Conservation (phyloP, 2,329 filamentous ascomycete species). For the Stemphylium beticola region DNA sequence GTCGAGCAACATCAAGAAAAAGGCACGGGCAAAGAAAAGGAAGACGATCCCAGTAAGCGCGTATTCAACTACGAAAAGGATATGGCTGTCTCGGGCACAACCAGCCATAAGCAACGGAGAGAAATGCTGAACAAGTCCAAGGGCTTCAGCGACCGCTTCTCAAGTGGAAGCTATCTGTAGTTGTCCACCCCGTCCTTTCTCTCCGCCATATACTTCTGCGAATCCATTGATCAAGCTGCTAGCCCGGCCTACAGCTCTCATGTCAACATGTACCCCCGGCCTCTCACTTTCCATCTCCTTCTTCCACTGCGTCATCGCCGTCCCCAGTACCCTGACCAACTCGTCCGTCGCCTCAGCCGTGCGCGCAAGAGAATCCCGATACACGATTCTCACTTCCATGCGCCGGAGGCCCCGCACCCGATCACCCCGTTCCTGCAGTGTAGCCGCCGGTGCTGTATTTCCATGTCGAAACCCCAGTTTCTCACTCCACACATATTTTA, state of each 20-base stretch:
- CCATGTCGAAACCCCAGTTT: background rate
- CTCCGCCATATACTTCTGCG: no score
- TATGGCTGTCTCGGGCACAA: slow-evolving; percentile 76
- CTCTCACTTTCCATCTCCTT: background rate
- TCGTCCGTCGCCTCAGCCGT: background rate
- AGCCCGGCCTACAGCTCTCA: background rate
- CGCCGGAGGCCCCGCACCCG: background rate
- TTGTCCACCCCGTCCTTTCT: background rate
- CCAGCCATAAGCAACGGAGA: slow-evolving; percentile 74
- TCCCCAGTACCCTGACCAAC: background rate
- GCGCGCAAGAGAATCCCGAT: background rate
- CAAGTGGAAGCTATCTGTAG: slow-evolving; percentile 70
- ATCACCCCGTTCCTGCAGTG: background rate
- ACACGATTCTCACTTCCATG: background rate
- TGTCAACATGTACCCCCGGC: background rate
- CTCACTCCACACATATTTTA: background rate
- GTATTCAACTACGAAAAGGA: slow-evolving; percentile 94
- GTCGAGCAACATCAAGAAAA: slow-evolving; percentile 56
- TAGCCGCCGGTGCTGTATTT: background rate
- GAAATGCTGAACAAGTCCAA: slow-evolving; percentile 80
- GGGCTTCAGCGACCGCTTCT: slow-evolving; percentile 82
- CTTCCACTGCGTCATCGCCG: background rate
- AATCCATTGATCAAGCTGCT: no score
- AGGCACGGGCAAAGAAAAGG: slow-evolving; percentile 67
- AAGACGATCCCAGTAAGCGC: slow-evolving; percentile 86